Percentiles rank a stretch among this genome's conserved stretches.
Conservation (phyloP, 768 basidiomycete species). For the Panaeolus cyanescens region DNA sequence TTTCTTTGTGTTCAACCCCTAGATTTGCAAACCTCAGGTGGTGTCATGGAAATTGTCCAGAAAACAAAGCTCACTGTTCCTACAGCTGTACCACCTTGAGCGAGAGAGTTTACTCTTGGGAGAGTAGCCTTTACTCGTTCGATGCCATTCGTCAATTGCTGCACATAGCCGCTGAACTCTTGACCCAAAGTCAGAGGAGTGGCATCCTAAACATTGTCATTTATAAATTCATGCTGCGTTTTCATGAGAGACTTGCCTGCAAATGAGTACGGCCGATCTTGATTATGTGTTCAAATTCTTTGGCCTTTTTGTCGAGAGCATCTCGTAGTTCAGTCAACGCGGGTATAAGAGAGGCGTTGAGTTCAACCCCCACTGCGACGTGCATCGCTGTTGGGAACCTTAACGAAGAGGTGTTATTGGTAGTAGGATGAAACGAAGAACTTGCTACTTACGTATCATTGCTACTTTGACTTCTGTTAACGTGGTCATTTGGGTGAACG, state of each 20-base stretch:
- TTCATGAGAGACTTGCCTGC: constrained; percentile 46
- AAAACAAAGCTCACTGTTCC: constrained; percentile 95
- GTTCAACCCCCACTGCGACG: constrained; percentile 91
- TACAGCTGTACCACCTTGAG: constrained; percentile 98
- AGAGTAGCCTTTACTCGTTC: constrained; percentile 79
- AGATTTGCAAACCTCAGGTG: too few species aligned
- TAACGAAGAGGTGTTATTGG: constrained; percentile 1
- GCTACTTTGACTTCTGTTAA: constrained; percentile 98
- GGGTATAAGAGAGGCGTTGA: constrained; percentile 78
- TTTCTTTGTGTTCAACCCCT: constrained; percentile 96
- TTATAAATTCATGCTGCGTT: not conserved
- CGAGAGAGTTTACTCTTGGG: constrained; percentile 85
- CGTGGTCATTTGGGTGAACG: constrained; percentile 99
- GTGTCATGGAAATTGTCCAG: too few species aligned
- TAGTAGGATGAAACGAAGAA: not conserved
- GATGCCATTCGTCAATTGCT: constrained; percentile 91
- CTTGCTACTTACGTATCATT: constrained; percentile 84
- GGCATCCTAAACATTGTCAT: constrained; percentile 66
- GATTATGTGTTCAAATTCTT: constrained; percentile 87
- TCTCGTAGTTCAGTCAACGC: constrained; percentile 83
- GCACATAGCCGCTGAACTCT: constrained; percentile 98
- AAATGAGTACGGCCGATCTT: constrained; percentile 99
- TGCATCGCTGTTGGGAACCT: constrained; percentile 99
- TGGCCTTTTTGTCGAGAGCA: constrained; percentile 81
- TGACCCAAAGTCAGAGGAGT: constrained; percentile 97